phyloP scores from a whole-genome alignment of 75 land plant species.

The Pinus tabuliformis region DNA sequence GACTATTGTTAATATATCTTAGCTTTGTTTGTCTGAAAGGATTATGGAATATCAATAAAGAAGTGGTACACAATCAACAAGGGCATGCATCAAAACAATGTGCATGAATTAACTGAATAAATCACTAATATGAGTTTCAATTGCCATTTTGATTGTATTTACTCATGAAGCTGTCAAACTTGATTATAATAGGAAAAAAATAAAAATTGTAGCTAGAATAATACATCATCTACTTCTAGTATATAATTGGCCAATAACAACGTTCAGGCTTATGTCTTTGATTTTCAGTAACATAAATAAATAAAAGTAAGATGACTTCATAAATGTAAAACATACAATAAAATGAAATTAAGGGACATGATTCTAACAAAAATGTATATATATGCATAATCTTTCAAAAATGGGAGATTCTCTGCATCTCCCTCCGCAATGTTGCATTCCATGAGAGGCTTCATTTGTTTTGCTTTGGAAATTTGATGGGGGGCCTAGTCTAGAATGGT shows the following conservation, averaged over 20 bases:
- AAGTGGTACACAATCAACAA: no score
- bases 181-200: not conserved
- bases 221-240: not conserved
- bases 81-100: no score
- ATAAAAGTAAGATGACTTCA: not conserved
- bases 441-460: conserved; percentile 38
- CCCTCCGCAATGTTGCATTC: conserved; percentile 42
- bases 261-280: not conserved
- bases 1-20: no score
- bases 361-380: conserved; percentile 55
- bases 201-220: not conserved
- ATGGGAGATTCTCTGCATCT: conserved; percentile 45
- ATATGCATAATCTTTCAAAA: conserved; percentile 34
- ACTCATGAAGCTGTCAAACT: no score
- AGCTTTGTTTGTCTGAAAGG: no score
- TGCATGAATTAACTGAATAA: no score
- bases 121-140: no score
- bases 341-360: not conserved
- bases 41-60: no score
- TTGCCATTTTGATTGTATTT: no score
- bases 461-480: conserved; percentile 45
- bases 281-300: not conserved
- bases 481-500: conserved; percentile 44
- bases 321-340: not conserved
- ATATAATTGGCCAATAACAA: not conserved